phyloP scores from a whole-genome alignment of 768 basidiomycete species.

The Leccinum ochraceum region DNA sequence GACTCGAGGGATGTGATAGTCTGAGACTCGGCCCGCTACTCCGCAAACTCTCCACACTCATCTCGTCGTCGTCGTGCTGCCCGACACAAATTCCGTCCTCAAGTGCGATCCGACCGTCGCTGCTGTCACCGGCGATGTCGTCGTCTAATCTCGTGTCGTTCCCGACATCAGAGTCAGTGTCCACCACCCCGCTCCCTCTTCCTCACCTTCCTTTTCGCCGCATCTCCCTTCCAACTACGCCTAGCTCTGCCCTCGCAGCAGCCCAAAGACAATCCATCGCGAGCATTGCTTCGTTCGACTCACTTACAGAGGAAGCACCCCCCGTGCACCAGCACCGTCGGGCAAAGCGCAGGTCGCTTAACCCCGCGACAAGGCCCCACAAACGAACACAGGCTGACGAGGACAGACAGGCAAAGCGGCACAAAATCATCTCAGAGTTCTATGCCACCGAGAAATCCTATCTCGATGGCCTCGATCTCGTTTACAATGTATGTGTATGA shows the following conservation, averaged over 20 bases:
- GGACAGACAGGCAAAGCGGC: conserved; percentile 53
- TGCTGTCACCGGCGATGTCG: conserved; percentile 20
- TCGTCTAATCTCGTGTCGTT: conserved; percentile 29
- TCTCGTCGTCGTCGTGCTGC: conserved; percentile 1
- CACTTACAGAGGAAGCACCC: conserved; percentile 53
- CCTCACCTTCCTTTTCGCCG: conserved; percentile 63
- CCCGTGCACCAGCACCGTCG: conserved; percentile 31
- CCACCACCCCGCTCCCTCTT: conserved; percentile 35
- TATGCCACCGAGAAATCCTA: conserved; percentile 81
- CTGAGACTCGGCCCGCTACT: conserved; percentile 23
- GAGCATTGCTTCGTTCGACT: conserved; percentile 75
- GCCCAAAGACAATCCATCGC: conserved; percentile 62
- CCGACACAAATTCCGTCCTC: not conserved
- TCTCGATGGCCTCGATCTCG: conserved; percentile 77
- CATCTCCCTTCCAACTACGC: conserved; percentile 58
- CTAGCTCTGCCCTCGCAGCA: conserved; percentile 39
- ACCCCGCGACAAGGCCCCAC: conserved; percentile 21
- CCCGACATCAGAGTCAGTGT: conserved; percentile 31
- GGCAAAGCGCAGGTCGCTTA: conserved; percentile 37
- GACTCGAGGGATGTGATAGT: conserved; percentile 20
- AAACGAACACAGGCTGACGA: conserved; percentile 46
- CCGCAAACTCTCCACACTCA: conserved; percentile 5
- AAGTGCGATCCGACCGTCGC: conserved; percentile 13
- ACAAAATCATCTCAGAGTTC: conserved; percentile 77
- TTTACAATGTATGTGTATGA: conserved; percentile 65